A percentile compares a stretch with the other conserved stretches of the same genome.
These are phyloP conservation scores for Primulina eburnea DNA, from an alignment of 257 asterid species.

Conservation along the genomic window DNA sequence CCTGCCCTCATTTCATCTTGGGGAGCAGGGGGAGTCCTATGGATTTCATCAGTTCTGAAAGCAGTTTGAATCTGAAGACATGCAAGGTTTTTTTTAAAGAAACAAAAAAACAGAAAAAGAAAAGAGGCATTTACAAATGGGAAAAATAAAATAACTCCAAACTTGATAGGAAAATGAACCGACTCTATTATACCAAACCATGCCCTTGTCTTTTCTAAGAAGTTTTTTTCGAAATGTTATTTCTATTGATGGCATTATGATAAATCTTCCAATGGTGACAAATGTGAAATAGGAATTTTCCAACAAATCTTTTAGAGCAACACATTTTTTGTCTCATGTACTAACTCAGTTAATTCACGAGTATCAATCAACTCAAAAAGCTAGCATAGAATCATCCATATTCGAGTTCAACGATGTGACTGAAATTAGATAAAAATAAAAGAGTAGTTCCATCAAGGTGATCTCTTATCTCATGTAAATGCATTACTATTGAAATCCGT, in stretches of 20 bases:
- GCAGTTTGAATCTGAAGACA: slow-evolving; percentile 51
- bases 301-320: no score
- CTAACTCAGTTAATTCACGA: neutral
- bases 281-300: no score
- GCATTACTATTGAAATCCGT: neutral
- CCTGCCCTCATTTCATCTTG: slow-evolving; percentile 67
- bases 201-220: no score
- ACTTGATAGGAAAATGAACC: no score
- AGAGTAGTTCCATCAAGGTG: neutral
- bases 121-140: no score
- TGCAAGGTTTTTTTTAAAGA: neutral
- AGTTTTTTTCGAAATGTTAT: no score
- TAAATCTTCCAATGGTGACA: no score
- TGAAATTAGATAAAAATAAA: no score
- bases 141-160: neutral
- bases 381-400: neutral
- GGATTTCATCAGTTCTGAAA: slow-evolving; percentile 56
- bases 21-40: slow-evolving; percentile 51
- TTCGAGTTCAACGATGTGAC: neutral
- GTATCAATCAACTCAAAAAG: neutral
- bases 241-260: no score
- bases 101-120: neutral
- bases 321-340: neutral
- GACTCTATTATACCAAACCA: no score
- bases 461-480: neutral